Evolutionary conservation across 345 rosid genomes (phyloP).

Genomic region (Camelina sativa): DNA sequence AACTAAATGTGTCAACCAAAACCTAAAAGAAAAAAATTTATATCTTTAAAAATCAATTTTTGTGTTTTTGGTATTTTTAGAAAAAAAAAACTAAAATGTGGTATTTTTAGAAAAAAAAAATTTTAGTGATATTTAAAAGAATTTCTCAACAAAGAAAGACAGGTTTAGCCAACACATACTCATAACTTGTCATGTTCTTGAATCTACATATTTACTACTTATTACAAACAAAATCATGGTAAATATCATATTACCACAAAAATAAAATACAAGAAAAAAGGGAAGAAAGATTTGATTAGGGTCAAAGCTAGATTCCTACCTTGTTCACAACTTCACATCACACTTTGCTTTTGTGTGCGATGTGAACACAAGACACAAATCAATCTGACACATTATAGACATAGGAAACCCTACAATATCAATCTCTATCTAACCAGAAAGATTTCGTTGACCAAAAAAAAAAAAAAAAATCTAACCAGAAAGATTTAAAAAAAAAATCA

Average conservation of each 20-base stretch:
- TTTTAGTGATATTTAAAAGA: too few species aligned
- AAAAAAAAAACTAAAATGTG: too few species aligned
- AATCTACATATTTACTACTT: slow-evolving; percentile 1
- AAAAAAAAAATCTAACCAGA: slow-evolving; percentile 10
- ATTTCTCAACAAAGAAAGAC: slow-evolving; percentile 7
- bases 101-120: too few species aligned
- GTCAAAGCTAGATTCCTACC: slow-evolving; percentile 34
- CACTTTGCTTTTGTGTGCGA: slow-evolving; percentile 33
- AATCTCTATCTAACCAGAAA: slow-evolving; percentile 10
- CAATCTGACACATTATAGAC: slow-evolving; percentile 38
- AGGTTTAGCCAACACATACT: slow-evolving; percentile 16
- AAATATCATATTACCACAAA: not conserved
- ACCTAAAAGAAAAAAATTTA: too few species aligned
- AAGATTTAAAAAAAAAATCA: slow-evolving; percentile 15
- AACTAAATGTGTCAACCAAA: too few species aligned
- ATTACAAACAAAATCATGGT: not conserved
- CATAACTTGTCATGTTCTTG: not conserved
- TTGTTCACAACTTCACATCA: slow-evolving; percentile 28
- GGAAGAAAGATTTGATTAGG: slow-evolving; percentile 3
- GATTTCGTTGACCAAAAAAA: too few species aligned
- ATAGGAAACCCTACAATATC: slow-evolving; percentile 31
- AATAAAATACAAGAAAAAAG: not conserved
- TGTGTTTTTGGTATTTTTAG: too few species aligned
- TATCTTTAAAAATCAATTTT: too few species aligned
- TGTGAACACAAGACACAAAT: slow-evolving; percentile 37